These are phyloP conservation scores for Arachis stenosperma DNA, from an alignment of 306 rosid species.

Conservation along the genomic window DNA sequence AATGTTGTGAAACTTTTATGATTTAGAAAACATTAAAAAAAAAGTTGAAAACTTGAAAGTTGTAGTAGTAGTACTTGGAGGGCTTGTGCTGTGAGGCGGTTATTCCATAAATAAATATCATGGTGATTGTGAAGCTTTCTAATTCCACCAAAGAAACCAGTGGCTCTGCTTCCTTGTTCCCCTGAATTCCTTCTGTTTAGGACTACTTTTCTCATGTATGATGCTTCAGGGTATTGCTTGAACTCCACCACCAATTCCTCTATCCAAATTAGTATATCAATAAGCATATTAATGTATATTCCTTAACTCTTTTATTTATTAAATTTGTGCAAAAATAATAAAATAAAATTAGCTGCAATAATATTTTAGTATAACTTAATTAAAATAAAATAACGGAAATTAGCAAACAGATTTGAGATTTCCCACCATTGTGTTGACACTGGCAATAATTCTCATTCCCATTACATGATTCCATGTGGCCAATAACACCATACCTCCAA, in stretches of 20 bases:
- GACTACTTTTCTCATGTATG: not conserved
- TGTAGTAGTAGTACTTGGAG: not conserved
- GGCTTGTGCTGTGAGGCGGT: not conserved
- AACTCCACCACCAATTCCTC: not conserved
- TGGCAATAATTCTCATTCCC: slow-evolving; percentile 46
- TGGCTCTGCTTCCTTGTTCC: not conserved
- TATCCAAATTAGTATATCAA: not conserved
- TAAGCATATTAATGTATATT: too few species aligned
- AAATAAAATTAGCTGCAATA: too few species aligned
- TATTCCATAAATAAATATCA: not conserved
- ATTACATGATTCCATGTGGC: slow-evolving; percentile 57
- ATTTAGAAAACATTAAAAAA: too few species aligned
- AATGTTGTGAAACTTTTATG: too few species aligned
- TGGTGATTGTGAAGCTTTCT: not conserved
- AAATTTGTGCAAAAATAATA: too few species aligned
- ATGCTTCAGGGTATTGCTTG: not conserved
- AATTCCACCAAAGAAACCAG: not conserved
- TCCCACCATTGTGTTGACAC: slow-evolving; percentile 53
- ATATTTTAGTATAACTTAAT: too few species aligned
- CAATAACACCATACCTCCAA: slow-evolving; percentile 69
- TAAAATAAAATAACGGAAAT: too few species aligned
- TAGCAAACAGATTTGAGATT: not conserved
- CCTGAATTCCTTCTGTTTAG: not conserved
- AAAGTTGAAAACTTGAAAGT: too few species aligned
- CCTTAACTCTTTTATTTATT: too few species aligned